Evolutionary conservation across 345 rosid genomes (phyloP).

Genomic region (Kernera saxatilis): DNA sequence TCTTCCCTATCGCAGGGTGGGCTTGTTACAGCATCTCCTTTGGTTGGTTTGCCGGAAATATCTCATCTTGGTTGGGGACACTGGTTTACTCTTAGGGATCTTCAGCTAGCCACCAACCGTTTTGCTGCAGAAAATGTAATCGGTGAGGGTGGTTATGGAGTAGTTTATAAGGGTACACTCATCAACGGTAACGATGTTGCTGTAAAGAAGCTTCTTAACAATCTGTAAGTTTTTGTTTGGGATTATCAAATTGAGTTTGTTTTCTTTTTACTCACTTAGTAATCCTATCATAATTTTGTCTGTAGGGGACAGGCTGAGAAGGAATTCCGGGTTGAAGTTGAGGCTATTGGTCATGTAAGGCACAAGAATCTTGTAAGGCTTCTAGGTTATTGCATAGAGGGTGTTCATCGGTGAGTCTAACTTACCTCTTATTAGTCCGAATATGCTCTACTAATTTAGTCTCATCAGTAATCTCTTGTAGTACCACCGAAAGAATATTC

Average conservation of each 20-base stretch:
- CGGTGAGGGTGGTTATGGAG: slow-evolving; percentile 99
- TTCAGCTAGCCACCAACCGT: slow-evolving; percentile 71
- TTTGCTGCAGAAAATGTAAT: slow-evolving; percentile 74
- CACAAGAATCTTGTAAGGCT: slow-evolving; percentile 95
- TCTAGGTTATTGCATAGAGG: slow-evolving; percentile 90
- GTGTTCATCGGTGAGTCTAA: slow-evolving; percentile 66
- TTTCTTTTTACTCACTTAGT: background rate
- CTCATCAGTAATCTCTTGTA: background rate
- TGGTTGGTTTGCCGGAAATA: slow-evolving; percentile 85
- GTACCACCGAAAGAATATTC: background rate
- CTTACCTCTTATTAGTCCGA: slow-evolving; percentile 1
- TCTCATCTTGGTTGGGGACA: slow-evolving; percentile 99
- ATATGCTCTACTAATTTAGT: background rate
- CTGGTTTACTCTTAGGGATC: slow-evolving; percentile 98
- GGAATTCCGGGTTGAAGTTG: slow-evolving; percentile 96
- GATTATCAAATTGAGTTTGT: slow-evolving; percentile 12
- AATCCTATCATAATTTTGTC: background rate
- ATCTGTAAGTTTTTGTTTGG: slow-evolving; percentile 49
- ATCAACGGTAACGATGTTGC: slow-evolving; percentile 93
- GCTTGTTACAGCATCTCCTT: slow-evolving; percentile 73
- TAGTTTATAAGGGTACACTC: slow-evolving; percentile 79
- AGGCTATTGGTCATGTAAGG: slow-evolving; percentile 94
- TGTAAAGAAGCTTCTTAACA: slow-evolving; percentile 94
- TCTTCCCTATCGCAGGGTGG: slow-evolving; percentile 70
- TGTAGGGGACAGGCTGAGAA: slow-evolving; percentile 96